Evolutionary conservation across 2,329 filamentous ascomycete genomes (phyloP).

Genomic region (Monilinia fructicola): DNA sequence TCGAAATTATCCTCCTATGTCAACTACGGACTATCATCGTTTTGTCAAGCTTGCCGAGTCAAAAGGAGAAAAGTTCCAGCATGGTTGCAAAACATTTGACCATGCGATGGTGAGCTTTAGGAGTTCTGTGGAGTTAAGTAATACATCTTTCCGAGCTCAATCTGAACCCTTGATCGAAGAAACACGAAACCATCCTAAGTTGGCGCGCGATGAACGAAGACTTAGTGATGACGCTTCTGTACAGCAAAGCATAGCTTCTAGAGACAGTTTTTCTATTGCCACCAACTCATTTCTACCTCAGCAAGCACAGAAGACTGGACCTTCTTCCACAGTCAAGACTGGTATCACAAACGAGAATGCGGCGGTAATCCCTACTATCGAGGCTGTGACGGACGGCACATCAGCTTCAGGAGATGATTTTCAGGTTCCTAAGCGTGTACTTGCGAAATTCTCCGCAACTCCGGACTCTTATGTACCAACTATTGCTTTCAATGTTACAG

Average conservation of each 20-base stretch:
- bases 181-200: constrained; percentile 29
- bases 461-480: constrained; percentile 63
- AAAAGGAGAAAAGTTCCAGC: constrained; percentile 54
- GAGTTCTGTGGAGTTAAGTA: constrained; percentile 32
- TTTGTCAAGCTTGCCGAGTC: constrained; percentile 54
- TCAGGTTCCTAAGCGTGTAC: constrained; percentile 44
- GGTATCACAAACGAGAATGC: neutral
- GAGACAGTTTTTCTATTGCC: constrained; percentile 24
- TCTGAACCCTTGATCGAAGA: constrained; percentile 36
- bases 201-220: constrained; percentile 38
- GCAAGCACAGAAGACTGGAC: neutral
- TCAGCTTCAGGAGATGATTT: constrained; percentile 34
- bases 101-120: constrained; percentile 37
- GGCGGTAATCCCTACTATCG: neutral
- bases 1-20: constrained; percentile 63
- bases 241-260: constrained; percentile 4
- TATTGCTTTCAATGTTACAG: constrained; percentile 64
- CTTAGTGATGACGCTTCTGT: constrained; percentile 27
- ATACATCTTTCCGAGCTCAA: constrained; percentile 29
- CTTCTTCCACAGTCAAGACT: neutral
- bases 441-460: constrained; percentile 67
- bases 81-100: constrained; percentile 50
- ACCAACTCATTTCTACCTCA: constrained; percentile 25
- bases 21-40: constrained; percentile 55
- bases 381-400: neutral